Evolutionary conservation across 257 asterid species (phyloP).

Genomic region (Ilex asprella): DNA sequence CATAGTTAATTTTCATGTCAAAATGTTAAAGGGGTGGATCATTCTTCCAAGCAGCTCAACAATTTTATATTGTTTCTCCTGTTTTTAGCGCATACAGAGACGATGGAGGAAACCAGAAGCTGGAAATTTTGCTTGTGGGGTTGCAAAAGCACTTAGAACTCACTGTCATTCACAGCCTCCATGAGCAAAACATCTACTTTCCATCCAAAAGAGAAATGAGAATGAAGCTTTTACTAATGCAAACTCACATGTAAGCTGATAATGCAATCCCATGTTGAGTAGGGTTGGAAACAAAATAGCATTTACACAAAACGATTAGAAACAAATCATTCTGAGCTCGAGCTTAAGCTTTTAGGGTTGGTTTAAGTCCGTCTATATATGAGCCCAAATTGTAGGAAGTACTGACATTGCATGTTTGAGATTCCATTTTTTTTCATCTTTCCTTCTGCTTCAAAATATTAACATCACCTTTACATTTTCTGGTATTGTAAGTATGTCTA

Average conservation of each 20-base stretch:
- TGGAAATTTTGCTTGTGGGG: slow-evolving; percentile 33
- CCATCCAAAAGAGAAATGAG: slow-evolving; percentile 14
- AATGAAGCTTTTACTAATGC: not conserved
- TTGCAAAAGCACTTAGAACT: slow-evolving; percentile 35
- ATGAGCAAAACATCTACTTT: slow-evolving; percentile 1
- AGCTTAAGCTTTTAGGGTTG: too few relatives aligned
- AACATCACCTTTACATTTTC: slow-evolving; percentile 33
- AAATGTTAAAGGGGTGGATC: too few relatives aligned
- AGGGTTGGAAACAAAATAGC: too few relatives aligned
- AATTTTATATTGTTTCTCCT: too few relatives aligned
- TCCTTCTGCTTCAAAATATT: slow-evolving; percentile 35
- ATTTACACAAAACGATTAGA: too few relatives aligned
- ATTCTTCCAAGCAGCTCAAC: too few relatives aligned
- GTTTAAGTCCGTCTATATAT: too few relatives aligned
- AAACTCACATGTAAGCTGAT: too few relatives aligned
- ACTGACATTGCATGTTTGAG: slow-evolving; percentile 40
- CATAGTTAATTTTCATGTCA: too few relatives aligned
- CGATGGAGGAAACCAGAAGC: slow-evolving; percentile 15
- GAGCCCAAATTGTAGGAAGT: too few relatives aligned
- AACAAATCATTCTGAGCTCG: too few relatives aligned
- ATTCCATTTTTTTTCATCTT: slow-evolving; percentile 20
- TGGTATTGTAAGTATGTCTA: not conserved
- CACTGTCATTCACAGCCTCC: slow-evolving; percentile 34
- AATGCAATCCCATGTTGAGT: too few relatives aligned
- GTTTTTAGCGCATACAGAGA: not conserved